Conservation (phyloP, 371 early-diverging fungal genomes). For the Apophysomyces ossiformis region DNA sequence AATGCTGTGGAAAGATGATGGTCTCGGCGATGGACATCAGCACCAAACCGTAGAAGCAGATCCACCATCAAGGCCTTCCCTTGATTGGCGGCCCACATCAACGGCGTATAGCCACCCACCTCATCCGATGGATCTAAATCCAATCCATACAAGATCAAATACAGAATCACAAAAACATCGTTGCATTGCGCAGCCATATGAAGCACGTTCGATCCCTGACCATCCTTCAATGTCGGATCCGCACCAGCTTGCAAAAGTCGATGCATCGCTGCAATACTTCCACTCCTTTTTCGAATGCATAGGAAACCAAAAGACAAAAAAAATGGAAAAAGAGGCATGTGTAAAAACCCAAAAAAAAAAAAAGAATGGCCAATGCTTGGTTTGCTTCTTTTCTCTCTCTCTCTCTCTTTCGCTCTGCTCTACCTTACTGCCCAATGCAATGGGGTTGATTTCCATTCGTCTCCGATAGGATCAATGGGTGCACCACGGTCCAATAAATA, state of each 20-base stretch:
- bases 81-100: constrained; percentile 36
- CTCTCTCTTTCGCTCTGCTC: not conserved
- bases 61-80: constrained; percentile 6
- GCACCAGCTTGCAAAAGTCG: constrained; percentile 71
- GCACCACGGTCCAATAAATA: constrained; percentile 81
- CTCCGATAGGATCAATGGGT: constrained; percentile 71
- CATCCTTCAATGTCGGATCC: constrained; percentile 62
- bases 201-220: constrained; percentile 78
- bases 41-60: constrained; percentile 6
- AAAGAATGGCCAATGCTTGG: constrained; percentile 12
- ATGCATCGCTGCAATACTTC: constrained; percentile 65
- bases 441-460: constrained; percentile 79
- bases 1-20: constrained; percentile 61
- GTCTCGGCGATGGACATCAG: constrained; percentile 46
- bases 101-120: constrained; percentile 71
- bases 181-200: constrained; percentile 82
- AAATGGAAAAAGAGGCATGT: not conserved
- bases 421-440: constrained; percentile 88
- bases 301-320: constrained; percentile 30
- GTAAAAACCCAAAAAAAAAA: constrained; percentile 19
- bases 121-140: constrained; percentile 75
- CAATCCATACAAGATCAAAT: constrained; percentile 57
- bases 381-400: not conserved
- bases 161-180: constrained; percentile 63
- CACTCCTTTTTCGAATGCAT: constrained; percentile 38